A percentile compares a stretch with the other conserved stretches of the same genome.
phyloP scores from a whole-genome alignment of 2,329 filamentous ascomycete species.

The Stylonectria norvegica region DNA sequence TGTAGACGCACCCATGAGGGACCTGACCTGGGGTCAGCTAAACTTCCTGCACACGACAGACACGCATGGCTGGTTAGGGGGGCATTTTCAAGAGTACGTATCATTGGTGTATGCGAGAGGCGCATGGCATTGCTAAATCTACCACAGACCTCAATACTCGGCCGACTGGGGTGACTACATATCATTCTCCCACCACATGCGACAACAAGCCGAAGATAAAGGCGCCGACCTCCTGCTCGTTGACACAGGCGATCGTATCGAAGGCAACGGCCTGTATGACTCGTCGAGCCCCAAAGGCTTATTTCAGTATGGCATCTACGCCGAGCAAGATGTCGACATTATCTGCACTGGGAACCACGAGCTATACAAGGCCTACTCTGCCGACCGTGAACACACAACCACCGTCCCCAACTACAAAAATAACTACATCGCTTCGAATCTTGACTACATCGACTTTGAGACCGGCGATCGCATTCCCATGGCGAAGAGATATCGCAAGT shows the following conservation, averaged over 20 bases:
- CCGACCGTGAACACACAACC: conserved; percentile 70
- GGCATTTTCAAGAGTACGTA: conserved; percentile 82
- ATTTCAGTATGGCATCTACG: conserved; percentile 85
- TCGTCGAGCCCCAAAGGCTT: conserved; percentile 81
- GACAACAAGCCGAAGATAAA: conserved; percentile 69
- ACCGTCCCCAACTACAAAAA: conserved; percentile 81
- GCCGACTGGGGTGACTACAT: conserved; percentile 98
- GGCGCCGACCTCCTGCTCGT: conserved; percentile 87
- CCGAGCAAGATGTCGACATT: conserved; percentile 77
- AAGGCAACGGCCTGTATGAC: conserved; percentile 94
- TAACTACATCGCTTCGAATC: conserved; percentile 84
- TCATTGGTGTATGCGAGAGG: not conserved
- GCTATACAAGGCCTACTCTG: conserved; percentile 77
- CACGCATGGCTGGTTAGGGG: conserved; percentile 92
- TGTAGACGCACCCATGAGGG: conserved; percentile 74
- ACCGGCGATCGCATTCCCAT: conserved; percentile 71
- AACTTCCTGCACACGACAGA: conserved; percentile 98
- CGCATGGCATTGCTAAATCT: conserved; percentile 5
- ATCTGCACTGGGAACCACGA: conserved; percentile 93
- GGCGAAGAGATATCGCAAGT: conserved; percentile 79
- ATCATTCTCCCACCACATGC: conserved; percentile 84
- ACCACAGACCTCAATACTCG: conserved; percentile 73
- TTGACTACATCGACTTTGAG: conserved; percentile 77
- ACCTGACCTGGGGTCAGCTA: conserved; percentile 86
- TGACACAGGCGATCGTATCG: conserved; percentile 89